A percentile compares a stretch with the other conserved stretches of the same genome.
These are phyloP conservation scores for Starmerella vaccinii DNA, from an alignment of 805 yeast species.

Conservation along the genomic window DNA sequence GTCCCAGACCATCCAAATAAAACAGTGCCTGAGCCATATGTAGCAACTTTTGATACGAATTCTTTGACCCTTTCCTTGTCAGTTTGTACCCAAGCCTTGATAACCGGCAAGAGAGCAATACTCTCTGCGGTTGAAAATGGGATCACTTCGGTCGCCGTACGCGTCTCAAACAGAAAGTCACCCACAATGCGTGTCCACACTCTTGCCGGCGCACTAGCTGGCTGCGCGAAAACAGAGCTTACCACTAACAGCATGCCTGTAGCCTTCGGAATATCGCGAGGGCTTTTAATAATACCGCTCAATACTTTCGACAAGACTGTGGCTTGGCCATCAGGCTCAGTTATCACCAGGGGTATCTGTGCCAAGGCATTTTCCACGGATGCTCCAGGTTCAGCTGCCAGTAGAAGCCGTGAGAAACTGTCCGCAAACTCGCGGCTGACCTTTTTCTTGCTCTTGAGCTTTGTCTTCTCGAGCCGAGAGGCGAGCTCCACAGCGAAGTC, in stretches of 20 bases:
- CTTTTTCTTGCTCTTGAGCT: slow-evolving; percentile 27
- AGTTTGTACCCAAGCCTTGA: slow-evolving; percentile 52
- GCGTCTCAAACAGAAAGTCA: slow-evolving; percentile 55
- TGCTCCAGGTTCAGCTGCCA: slow-evolving; percentile 4
- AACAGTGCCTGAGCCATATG: slow-evolving; percentile 45
- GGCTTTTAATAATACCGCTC: slow-evolving; percentile 13
- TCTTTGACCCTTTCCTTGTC: slow-evolving; percentile 56
- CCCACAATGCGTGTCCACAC: slow-evolving; percentile 54
- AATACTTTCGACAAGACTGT: slow-evolving; percentile 44
- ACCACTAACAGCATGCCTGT: slow-evolving; percentile 9
- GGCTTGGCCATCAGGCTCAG: slow-evolving; percentile 53
- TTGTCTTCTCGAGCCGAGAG: slow-evolving; percentile 14
- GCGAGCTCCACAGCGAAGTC: slow-evolving; percentile 4
- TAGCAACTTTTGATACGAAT: slow-evolving; percentile 35
- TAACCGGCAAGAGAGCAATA: slow-evolving; percentile 44
- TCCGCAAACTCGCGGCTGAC: slow-evolving; percentile 50
- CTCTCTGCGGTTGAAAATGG: slow-evolving; percentile 28
- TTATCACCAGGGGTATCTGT: slow-evolving; percentile 36
- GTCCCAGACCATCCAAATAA: slow-evolving; percentile 64
- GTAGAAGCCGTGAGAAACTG: slow-evolving; percentile 31
- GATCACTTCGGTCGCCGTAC: slow-evolving; percentile 38
- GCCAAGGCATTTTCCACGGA: slow-evolving; percentile 34
- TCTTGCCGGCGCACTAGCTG: slow-evolving; percentile 33
- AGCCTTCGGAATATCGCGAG: slow-evolving; percentile 9
- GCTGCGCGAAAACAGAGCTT: slow-evolving; percentile 7